Evolutionary conservation across 1,284 basidiomycete genomes (phyloP).

Genomic region (Lignosus rhinocerotis): DNA sequence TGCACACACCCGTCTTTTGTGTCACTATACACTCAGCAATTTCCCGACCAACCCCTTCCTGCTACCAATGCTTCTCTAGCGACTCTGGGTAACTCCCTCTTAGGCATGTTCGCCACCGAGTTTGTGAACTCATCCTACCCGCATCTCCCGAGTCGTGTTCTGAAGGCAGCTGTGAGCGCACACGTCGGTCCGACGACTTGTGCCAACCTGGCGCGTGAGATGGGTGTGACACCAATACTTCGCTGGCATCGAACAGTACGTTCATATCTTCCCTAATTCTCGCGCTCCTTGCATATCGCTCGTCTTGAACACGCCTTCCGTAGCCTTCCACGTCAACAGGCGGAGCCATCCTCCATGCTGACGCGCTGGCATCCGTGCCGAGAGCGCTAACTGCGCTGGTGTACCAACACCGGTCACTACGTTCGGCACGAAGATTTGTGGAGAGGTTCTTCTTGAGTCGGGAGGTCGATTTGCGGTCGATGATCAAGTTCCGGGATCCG

Average conservation of each 20-base stretch:
- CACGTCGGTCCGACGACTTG: constrained; percentile 88
- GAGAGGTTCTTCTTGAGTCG: constrained; percentile 86
- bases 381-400: constrained; percentile 77
- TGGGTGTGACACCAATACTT: constrained; percentile 69
- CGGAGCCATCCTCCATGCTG: constrained; percentile 60
- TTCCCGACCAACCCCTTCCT: constrained; percentile 53
- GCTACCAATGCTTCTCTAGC: constrained; percentile 79
- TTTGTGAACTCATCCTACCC: constrained; percentile 84
- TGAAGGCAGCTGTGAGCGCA: constrained; percentile 89
- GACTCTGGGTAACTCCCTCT: constrained; percentile 83
- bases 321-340: constrained; percentile 50
- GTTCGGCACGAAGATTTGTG: constrained; percentile 79
- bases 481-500: constrained; percentile 91
- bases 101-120: constrained; percentile 91
- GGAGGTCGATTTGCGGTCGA: constrained; percentile 74
- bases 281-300: neutral
- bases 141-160: constrained; percentile 86
- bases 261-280: constrained; percentile 21
- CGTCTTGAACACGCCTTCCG: neutral
- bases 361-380: constrained; percentile 77
- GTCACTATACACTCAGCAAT: constrained; percentile 52
- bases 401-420: constrained; percentile 77
- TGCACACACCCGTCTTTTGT: constrained; percentile 84
- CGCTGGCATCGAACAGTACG: constrained; percentile 72
- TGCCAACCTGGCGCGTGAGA: constrained; percentile 81